Percentiles rank a stretch among this genome's conserved stretches.
Conservation (phyloP, 345 rosid genomes). For the Acer negundo region DNA sequence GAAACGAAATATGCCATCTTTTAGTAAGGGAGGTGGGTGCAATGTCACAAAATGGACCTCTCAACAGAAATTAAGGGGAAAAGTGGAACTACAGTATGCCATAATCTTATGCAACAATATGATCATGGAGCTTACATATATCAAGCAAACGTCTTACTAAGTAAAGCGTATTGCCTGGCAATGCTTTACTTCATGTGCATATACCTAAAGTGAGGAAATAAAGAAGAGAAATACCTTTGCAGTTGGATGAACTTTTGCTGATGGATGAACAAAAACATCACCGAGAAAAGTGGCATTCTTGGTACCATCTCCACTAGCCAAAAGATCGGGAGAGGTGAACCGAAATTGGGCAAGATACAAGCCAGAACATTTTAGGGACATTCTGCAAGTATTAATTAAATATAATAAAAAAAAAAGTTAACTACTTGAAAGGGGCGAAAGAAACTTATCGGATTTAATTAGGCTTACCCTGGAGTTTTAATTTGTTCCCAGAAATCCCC, state of each 20-base stretch:
- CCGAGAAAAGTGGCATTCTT: constrained; percentile 69
- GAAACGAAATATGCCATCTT: not conserved
- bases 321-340: constrained; percentile 61
- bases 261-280: constrained; percentile 91
- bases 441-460: too few relatives aligned
- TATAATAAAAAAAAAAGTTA: not conserved
- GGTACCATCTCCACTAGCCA: constrained; percentile 84
- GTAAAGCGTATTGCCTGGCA: too few relatives aligned
- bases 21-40: not conserved
- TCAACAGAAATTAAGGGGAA: not conserved
- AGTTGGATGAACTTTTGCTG: constrained; percentile 94
- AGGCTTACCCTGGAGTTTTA: constrained; percentile 86
- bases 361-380: constrained; percentile 85
- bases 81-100: not conserved
- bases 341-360: constrained; percentile 84
- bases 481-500: constrained; percentile 97
- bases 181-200: too few relatives aligned
- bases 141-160: constrained; percentile 5
- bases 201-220: not conserved
- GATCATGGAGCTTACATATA: not conserved
- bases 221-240: constrained; percentile 64
- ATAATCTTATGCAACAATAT: not conserved
- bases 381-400: constrained; percentile 42
- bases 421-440: not conserved
- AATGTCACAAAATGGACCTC: not conserved